A percentile compares a stretch with the other conserved stretches of the same genome.
Evolutionary conservation across 768 basidiomycete species (phyloP).

Genomic region (Leucosporidium creatinivorum): DNA sequence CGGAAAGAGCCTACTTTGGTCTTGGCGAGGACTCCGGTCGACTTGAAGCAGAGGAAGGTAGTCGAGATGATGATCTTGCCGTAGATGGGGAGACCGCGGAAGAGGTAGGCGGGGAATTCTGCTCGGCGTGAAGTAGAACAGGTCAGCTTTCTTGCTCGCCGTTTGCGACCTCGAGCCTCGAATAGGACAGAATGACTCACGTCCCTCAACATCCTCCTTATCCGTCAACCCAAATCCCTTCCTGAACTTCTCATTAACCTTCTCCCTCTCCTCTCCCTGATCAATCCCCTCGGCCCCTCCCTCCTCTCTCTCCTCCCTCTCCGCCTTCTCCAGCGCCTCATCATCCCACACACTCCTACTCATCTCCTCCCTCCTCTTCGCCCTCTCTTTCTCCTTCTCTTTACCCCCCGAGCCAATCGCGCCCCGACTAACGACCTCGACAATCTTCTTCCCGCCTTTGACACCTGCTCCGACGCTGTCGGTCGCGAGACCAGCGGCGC

Average conservation of each 20-base stretch:
- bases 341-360: neutral
- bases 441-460: constrained; percentile 11
- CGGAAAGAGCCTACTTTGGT: constrained; percentile 59
- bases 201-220: constrained; percentile 75
- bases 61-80: constrained; percentile 86
- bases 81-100: constrained; percentile 76
- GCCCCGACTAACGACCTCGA: constrained; percentile 9
- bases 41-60: constrained; percentile 91
- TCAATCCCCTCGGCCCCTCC: constrained; percentile 24
- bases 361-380: constrained; percentile 23
- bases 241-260: constrained; percentile 59
- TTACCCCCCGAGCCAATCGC: neutral
- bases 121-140: neutral
- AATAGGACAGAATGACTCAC: constrained; percentile 50
- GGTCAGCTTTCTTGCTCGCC: neutral
- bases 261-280: constrained; percentile 52
- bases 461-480: constrained; percentile 4
- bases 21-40: constrained; percentile 67
- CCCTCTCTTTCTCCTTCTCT: neutral
- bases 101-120: constrained; percentile 90
- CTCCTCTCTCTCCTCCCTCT: neutral
- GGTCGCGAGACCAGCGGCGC: no score
- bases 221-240: constrained; percentile 77
- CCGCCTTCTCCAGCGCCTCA: neutral
- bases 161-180: no score